phyloP scores from a whole-genome alignment of 345 rosid species.

The Lepidium sativum region DNA sequence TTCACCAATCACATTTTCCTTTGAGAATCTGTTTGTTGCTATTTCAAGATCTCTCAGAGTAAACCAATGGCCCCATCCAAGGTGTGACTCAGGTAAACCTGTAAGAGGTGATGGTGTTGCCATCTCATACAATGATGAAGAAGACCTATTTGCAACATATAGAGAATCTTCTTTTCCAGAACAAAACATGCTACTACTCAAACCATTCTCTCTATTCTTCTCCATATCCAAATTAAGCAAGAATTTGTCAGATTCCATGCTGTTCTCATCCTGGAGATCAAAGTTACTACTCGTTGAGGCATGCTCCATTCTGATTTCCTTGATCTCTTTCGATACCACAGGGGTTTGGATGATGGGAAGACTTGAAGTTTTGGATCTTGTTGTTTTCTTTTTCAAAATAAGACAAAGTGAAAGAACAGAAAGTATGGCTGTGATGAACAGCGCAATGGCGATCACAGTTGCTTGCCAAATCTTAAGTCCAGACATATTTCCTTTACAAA shows the following conservation, averaged over 20 bases:
- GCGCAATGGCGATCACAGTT: slow-evolving; percentile 52
- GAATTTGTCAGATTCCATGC: slow-evolving; percentile 63
- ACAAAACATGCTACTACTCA: slow-evolving; percentile 50
- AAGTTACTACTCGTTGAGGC: slow-evolving; percentile 35
- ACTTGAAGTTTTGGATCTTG: slow-evolving; percentile 38
- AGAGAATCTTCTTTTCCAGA: slow-evolving; percentile 75
- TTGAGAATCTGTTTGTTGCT: slow-evolving; percentile 67
- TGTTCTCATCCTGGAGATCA: slow-evolving; percentile 54
- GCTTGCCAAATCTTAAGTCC: slow-evolving; percentile 78
- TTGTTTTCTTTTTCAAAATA: slow-evolving; percentile 57
- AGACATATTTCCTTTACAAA: slow-evolving; percentile 35
- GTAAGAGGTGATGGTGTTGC: slow-evolving; percentile 76
- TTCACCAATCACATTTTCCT: slow-evolving; percentile 34
- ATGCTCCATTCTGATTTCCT: slow-evolving; percentile 81
- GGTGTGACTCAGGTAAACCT: slow-evolving; percentile 86
- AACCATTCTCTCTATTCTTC: slow-evolving; percentile 49
- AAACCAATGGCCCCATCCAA: slow-evolving; percentile 99
- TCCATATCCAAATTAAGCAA: slow-evolving; percentile 66
- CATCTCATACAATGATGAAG: slow-evolving; percentile 50
- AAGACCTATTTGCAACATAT: slow-evolving; percentile 44
- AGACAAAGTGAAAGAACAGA: slow-evolving; percentile 52
- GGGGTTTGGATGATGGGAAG: slow-evolving; percentile 68
- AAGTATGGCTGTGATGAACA: slow-evolving; percentile 61
- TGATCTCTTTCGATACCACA: slow-evolving; percentile 83
- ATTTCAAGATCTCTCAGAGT: slow-evolving; percentile 77